Percentiles rank a stretch among this genome's conserved stretches.
These are phyloP conservation scores for Aspergillus sclerotiicarbonarius DNA, from an alignment of 495 filamentous ascomycete genomes.

Conservation along the genomic window DNA sequence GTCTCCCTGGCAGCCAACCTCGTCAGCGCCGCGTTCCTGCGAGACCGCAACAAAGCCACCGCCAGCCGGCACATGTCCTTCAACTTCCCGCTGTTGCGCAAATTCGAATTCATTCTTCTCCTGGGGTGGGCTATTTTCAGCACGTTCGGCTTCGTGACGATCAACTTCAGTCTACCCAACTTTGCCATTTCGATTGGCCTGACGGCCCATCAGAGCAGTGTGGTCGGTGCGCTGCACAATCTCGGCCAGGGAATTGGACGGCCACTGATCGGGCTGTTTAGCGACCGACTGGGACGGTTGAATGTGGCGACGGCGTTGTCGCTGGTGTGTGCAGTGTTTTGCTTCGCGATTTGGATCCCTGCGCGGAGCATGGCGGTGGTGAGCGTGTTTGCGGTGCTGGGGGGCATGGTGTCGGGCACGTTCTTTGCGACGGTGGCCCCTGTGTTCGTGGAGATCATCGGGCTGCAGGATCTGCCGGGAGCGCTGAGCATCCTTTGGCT, in stretches of 20 bases:
- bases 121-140: conserved; percentile 46
- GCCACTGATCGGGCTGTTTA: conserved; percentile 64
- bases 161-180: conserved; percentile 45
- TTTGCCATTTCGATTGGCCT: conserved; percentile 56
- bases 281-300: conserved; percentile 62
- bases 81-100: conserved; percentile 34
- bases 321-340: conserved; percentile 54
- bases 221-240: conserved; percentile 67
- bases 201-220: conserved; percentile 54
- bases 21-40: conserved; percentile 37
- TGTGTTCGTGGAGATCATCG: conserved; percentile 51
- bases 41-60: conserved; percentile 42
- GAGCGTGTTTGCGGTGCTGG: conserved; percentile 62
- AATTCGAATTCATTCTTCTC: conserved; percentile 43
- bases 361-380: conserved; percentile 56
- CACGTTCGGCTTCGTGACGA: conserved; percentile 49
- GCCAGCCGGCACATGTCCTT: conserved; percentile 28
- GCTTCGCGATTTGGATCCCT: conserved; percentile 67
- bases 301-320: conserved; percentile 61
- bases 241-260: conserved; percentile 63
- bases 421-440: conserved; percentile 26
- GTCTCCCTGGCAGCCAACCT: conserved; percentile 41
- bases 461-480: conserved; percentile 57
- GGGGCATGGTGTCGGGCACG: conserved; percentile 55
- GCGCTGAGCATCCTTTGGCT: conserved; percentile 65